Conservation (phyloP, 306 rosid species). For the Parietaria judaica region DNA sequence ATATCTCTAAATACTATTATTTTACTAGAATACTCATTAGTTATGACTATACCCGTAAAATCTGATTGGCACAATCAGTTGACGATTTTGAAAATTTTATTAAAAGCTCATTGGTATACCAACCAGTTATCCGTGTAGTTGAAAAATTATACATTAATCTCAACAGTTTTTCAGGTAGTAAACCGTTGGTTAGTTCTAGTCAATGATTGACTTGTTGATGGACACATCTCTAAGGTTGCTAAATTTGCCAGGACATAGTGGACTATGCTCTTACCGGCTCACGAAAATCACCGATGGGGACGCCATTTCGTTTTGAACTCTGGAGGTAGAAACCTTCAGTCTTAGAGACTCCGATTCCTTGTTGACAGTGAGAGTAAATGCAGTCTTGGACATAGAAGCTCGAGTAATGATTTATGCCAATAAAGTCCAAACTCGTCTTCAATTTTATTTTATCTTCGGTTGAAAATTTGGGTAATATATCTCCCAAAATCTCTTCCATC, state of each 20-base stretch:
- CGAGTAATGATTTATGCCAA: conserved; percentile 12
- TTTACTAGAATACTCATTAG: too few species aligned
- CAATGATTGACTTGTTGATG: neutral
- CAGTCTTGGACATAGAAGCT: conserved; percentile 12
- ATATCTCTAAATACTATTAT: too few species aligned
- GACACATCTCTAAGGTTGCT: too few species aligned
- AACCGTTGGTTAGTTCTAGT: too few species aligned
- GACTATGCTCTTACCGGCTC: neutral
- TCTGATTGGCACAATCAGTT: too few species aligned
- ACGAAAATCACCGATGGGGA: conserved; percentile 6
- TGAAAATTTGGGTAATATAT: conserved; percentile 9
- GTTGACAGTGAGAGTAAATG: conserved; percentile 5
- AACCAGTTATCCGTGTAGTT: too few species aligned
- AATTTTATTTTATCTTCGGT: conserved; percentile 1
- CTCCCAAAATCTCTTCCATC: conserved; percentile 14
- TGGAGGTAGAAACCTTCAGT: conserved; percentile 7
- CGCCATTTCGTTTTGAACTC: conserved; percentile 8
- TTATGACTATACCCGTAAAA: too few species aligned
- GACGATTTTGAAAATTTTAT: too few species aligned
- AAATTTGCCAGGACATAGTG: neutral
- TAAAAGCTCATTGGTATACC: too few species aligned
- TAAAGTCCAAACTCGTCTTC: conserved; percentile 15
- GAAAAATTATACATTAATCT: too few species aligned
- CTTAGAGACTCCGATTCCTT: conserved; percentile 1
- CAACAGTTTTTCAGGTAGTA: too few species aligned